These are phyloP conservation scores for Fusarium concolor DNA, from an alignment of 2,329 filamentous ascomycete species.

Conservation along the genomic window DNA sequence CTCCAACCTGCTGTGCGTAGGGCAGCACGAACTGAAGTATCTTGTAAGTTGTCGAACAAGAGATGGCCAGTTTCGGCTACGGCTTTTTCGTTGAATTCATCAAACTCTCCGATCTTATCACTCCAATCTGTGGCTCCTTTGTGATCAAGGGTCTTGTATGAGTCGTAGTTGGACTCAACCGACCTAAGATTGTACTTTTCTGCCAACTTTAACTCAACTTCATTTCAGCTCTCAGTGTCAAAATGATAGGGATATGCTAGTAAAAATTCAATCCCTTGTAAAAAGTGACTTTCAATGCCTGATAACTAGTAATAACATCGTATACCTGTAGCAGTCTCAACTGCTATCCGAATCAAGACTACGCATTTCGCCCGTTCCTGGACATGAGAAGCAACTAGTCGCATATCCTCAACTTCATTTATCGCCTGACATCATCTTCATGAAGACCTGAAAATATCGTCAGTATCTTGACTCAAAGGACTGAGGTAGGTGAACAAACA, in stretches of 20 bases:
- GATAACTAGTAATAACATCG: neutral
- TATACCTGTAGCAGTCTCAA: neutral
- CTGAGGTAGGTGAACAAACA: neutral
- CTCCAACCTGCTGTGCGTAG: conserved; percentile 72
- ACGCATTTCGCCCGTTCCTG: neutral
- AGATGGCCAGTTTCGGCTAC: conserved; percentile 67
- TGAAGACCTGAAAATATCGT: conserved; percentile 20
- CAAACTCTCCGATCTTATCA: conserved; percentile 62
- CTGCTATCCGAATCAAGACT: too few relatives aligned
- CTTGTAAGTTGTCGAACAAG: conserved; percentile 70
- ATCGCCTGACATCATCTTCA: conserved; percentile 30
- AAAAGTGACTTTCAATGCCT: neutral
- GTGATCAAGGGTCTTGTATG: conserved; percentile 70
- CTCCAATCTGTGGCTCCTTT: conserved; percentile 64
- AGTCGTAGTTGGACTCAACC: conserved; percentile 67
- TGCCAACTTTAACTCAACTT: conserved; percentile 58
- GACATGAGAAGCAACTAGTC: too few relatives aligned
- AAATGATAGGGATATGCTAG: neutral
- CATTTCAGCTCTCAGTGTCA: neutral
- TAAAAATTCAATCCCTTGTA: neutral
- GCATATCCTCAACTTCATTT: neutral
- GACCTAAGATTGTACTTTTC: conserved; percentile 69
- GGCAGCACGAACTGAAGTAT: conserved; percentile 69
- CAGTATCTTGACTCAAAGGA: neutral
- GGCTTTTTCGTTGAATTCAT: conserved; percentile 57